Conservation (phyloP, 306 rosid species). For the Prunus padus region DNA sequence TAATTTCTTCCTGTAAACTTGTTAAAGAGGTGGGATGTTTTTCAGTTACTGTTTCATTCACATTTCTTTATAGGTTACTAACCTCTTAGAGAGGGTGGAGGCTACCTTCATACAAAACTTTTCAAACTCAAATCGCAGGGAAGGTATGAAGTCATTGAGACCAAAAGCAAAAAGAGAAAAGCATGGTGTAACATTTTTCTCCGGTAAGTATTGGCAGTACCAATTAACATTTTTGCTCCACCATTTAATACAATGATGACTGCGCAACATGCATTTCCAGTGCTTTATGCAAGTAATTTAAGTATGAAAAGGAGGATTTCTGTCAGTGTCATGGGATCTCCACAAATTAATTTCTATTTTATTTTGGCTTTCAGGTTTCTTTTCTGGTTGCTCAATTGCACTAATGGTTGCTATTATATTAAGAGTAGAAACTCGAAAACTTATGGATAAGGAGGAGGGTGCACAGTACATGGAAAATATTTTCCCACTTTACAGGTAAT, state of each 20-base stretch:
- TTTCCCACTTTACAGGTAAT: conserved; percentile 68
- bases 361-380: conserved; percentile 46
- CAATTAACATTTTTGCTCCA: not conserved
- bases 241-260: not conserved
- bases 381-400: conserved; percentile 59
- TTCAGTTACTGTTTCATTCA: not conserved
- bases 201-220: conserved; percentile 34
- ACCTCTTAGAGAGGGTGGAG: conserved; percentile 59
- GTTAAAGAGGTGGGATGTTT: not conserved
- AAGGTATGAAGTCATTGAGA: conserved; percentile 54
- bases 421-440: conserved; percentile 36
- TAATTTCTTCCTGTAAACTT: not conserved
- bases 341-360: conserved; percentile 14
- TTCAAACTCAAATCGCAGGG: conserved; percentile 46
- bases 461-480: conserved; percentile 55
- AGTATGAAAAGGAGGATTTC: conserved; percentile 12
- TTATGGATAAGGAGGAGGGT: conserved; percentile 39
- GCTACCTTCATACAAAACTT: conserved; percentile 53
- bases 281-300: not conserved
- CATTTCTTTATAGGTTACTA: conserved; percentile 36
- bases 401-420: conserved; percentile 50
- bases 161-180: conserved; percentile 42
- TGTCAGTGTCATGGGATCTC: not conserved
- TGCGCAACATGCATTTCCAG: not conserved
- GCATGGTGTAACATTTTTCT: conserved; percentile 40